Evolutionary conservation across 1,284 basidiomycete species (phyloP), one percentile per base, ranked within the genome.

Genomic region (Leccinum olivaceoglutinosum): DNA sequence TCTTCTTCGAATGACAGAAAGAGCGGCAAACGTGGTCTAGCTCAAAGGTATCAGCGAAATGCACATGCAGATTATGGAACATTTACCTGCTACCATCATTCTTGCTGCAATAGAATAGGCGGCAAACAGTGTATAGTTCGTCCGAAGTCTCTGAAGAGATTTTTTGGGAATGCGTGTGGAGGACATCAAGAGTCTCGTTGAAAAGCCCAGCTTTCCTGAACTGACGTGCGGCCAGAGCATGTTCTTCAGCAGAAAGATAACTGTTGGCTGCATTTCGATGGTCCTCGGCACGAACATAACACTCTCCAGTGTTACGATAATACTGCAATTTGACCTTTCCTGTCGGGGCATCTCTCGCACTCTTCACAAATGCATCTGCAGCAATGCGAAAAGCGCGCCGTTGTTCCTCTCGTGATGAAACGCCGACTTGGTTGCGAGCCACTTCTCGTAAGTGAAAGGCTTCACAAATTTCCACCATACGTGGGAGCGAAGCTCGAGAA

Each of bases 1-100:
- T 80, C 78, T 11, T 87, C 83, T 25, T 89, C 82, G 0, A 77
- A 70, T 1, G 80, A 76, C 0, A 74, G 65, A 68, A 90, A 90
- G 0, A 90, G 71, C 4, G 8, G 82, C 78, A 75, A 82, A 21
- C 21, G 62, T 29, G 73, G 75, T 78, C 66, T 88, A 85, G 65
- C 11, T 8, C 49, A 44, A n/a, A 32, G 4, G 16, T 5, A 16
- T 69, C 38, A 63, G 60, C 12, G 16, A 46, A n/a, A 18, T n/a
- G n/a, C 18, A 58, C 21, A 63, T 4, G 29, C 1, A 49, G 18
- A 36, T n/a, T 60, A 44, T 29, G 51, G 60, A 41, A 8, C 32
- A 6, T n/a, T 25, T 38, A 62, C 54, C 81, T 70, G 10, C 80
- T 70, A n/a, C 76, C 70, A 2, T 68, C 69, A 12, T 58, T 41